Conservation (phyloP, 495 filamentous ascomycete species). For the Bryoglossum gracile region DNA sequence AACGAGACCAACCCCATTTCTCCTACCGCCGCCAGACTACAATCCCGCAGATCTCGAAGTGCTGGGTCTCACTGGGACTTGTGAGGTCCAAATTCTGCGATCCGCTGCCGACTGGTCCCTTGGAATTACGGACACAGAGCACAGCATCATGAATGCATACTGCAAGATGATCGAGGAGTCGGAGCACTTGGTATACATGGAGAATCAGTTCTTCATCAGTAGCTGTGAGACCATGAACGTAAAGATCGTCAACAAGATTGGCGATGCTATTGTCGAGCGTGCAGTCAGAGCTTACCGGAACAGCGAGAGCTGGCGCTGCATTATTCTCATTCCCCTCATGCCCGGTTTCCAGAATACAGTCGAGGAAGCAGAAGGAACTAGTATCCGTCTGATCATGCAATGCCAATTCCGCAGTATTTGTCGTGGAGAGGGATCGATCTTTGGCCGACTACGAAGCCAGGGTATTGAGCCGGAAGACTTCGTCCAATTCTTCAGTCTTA, state of each 20-base stretch:
- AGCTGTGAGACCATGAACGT: constrained; percentile 82
- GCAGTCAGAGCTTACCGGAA: constrained; percentile 79
- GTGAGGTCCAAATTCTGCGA: constrained; percentile 91
- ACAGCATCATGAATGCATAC: constrained; percentile 95
- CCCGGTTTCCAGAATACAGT: constrained; percentile 98
- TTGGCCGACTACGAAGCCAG: constrained; percentile 68
- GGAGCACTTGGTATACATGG: constrained; percentile 97
- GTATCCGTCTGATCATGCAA: constrained; percentile 92
- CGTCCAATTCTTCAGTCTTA: constrained; percentile 88
- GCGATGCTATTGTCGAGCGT: constrained; percentile 89
- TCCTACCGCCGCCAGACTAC: constrained; percentile 90
- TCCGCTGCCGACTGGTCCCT: constrained; percentile 89
- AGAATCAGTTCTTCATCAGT: constrained; percentile 98
- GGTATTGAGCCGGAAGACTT: constrained; percentile 96
- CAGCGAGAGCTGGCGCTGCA: constrained; percentile 86
- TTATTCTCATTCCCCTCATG: constrained; percentile 91
- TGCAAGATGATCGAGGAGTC: constrained; percentile 89
- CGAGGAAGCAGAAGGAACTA: constrained; percentile 86
- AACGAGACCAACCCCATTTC: constrained; percentile 85
- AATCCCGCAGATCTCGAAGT: constrained; percentile 76
- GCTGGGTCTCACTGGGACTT: constrained; percentile 83
- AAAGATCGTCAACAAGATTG: constrained; percentile 86
- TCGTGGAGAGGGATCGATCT: constrained; percentile 87
- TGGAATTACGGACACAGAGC: constrained; percentile 77
- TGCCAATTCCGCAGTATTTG: constrained; percentile 97